phyloP scores from a whole-genome alignment of 1,284 basidiomycete species.

The Neonothopanus nambi region DNA sequence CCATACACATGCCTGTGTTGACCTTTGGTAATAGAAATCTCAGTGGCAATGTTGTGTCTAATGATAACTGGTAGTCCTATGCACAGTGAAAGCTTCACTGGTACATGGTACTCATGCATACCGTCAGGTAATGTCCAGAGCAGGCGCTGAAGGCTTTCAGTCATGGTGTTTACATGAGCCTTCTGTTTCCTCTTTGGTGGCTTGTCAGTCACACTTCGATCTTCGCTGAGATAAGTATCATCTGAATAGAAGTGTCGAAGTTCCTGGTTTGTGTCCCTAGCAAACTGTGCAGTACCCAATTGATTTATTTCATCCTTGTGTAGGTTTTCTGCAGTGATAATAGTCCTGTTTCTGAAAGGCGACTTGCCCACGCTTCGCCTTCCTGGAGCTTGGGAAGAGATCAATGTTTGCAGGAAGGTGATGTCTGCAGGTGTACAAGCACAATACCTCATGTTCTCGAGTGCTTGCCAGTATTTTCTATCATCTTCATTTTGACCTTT shows the following conservation, averaged over 20 bases:
- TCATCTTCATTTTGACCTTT: too few relatives aligned
- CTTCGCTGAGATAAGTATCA: conserved; percentile 6
- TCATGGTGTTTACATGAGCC: background rate
- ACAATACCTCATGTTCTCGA: conserved; percentile 21
- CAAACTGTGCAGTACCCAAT: conserved; percentile 19
- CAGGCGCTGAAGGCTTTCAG: conserved; percentile 20
- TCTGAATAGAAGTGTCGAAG: conserved; percentile 13
- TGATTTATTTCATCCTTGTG: conserved; percentile 20
- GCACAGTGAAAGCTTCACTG: too few relatives aligned
- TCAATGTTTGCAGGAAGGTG: conserved; percentile 10
- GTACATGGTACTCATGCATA: conserved; percentile 19
- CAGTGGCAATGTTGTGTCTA: too few relatives aligned
- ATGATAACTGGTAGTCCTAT: too few relatives aligned
- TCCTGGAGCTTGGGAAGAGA: conserved; percentile 7
- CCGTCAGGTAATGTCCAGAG: conserved; percentile 30
- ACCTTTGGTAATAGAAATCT: too few relatives aligned
- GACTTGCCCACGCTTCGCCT: background rate
- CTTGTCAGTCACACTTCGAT: background rate
- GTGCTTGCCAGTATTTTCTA: conserved; percentile 11
- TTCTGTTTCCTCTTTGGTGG: background rate
- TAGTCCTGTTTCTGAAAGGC: conserved; percentile 13
- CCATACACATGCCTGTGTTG: too few relatives aligned
- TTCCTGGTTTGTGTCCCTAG: too few relatives aligned
- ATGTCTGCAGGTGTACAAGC: conserved; percentile 19
- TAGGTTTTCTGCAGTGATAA: conserved; percentile 21